Percentiles rank a stretch among this genome's conserved stretches.
phyloP scores from a whole-genome alignment of 345 rosid genomes.

The Populus pruinosa region DNA sequence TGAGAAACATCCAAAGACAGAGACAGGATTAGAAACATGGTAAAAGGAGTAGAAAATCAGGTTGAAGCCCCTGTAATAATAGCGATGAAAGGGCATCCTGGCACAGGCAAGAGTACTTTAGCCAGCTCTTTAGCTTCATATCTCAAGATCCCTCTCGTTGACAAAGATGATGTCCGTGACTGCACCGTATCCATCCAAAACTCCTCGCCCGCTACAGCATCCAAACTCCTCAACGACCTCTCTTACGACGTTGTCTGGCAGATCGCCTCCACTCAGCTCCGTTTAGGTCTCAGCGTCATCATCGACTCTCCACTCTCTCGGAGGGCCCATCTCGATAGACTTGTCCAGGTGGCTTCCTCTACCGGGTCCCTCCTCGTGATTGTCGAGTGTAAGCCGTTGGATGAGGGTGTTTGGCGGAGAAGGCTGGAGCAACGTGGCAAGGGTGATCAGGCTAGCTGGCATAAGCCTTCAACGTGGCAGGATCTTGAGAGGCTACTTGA shows the following conservation, averaged over 20 bases:
- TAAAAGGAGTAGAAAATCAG: neutral
- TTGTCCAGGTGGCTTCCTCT: slow-evolving; percentile 32
- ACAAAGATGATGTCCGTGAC: slow-evolving; percentile 69
- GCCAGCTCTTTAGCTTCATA: slow-evolving; percentile 44
- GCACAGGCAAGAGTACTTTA: slow-evolving; percentile 58
- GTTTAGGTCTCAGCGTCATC: slow-evolving; percentile 46
- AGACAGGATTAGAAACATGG: slow-evolving; percentile 2
- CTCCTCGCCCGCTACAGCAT: neutral
- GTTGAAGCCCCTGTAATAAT: slow-evolving; percentile 26
- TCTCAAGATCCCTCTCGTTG: slow-evolving; percentile 56
- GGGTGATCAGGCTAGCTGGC: slow-evolving; percentile 38
- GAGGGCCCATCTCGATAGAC: slow-evolving; percentile 36
- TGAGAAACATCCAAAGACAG: too few relatives aligned
- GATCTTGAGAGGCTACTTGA: slow-evolving; percentile 51
- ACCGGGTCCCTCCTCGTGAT: slow-evolving; percentile 36
- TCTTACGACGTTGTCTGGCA: slow-evolving; percentile 46
- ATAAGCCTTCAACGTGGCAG: slow-evolving; percentile 65
- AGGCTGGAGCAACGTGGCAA: slow-evolving; percentile 45
- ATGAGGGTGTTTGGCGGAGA: slow-evolving; percentile 50
- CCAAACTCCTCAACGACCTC: slow-evolving; percentile 52
- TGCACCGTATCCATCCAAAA: slow-evolving; percentile 44
- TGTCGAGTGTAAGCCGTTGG: slow-evolving; percentile 52
- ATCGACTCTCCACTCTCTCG: slow-evolving; percentile 65
- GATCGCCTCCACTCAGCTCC: slow-evolving; percentile 53
- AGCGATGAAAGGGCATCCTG: slow-evolving; percentile 78